Conservation (phyloP, 306 rosid genomes). For the Cajanus cajan region DNA sequence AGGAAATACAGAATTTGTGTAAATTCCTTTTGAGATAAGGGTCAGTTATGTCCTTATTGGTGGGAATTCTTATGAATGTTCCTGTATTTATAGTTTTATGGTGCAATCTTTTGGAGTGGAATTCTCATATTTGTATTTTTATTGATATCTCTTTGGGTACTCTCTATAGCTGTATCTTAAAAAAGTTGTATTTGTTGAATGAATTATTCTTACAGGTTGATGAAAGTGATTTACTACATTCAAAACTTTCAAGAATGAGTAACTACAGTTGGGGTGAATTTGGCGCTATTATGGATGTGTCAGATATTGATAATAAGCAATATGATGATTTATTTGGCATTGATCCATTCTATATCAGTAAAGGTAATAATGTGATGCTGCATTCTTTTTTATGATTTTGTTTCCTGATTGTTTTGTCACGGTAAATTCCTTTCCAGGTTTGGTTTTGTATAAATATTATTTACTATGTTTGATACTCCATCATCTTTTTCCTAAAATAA, state of each 20-base stretch:
- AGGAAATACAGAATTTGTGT: background rate
- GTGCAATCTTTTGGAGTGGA: background rate
- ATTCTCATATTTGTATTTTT: background rate
- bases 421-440: background rate
- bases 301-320: conserved; percentile 36
- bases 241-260: conserved; percentile 58
- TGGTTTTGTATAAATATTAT: background rate
- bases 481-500: background rate
- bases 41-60: background rate
- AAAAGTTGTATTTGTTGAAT: conserved; percentile 6
- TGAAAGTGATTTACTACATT: conserved; percentile 30
- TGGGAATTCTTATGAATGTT: background rate
- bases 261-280: conserved; percentile 75
- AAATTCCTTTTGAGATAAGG: background rate
- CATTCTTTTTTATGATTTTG: background rate
- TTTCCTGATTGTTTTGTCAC: background rate
- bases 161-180: background rate
- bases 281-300: conserved; percentile 32
- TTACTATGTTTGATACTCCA: background rate
- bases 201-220: conserved; percentile 47
- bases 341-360: conserved; percentile 69
- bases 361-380: conserved; percentile 47
- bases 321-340: conserved; percentile 61
- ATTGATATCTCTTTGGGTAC: background rate
- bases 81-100: background rate